phyloP scores from a whole-genome alignment of 1,284 basidiomycete species.

The Sanghuangporus weigelae region DNA sequence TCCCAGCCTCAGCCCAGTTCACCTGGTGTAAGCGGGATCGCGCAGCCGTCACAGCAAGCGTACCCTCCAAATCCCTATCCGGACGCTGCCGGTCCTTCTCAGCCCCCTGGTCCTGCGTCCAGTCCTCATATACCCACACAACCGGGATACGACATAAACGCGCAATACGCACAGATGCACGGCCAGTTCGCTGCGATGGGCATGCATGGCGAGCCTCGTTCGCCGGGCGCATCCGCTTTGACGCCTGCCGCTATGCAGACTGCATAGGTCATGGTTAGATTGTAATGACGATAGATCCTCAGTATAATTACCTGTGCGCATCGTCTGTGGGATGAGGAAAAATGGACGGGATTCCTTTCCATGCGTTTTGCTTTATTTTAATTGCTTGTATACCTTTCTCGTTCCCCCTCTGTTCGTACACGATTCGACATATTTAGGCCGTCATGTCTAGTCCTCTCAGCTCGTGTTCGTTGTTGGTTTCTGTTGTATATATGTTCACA shows the following conservation, averaged over 20 bases:
- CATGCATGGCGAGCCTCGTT: constrained; percentile 7
- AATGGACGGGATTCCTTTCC: no score
- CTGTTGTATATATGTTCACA: background rate
- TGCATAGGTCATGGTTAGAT: background rate
- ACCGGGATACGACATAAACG: background rate
- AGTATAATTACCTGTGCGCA: no score
- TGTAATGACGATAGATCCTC: background rate
- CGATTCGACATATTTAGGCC: no score
- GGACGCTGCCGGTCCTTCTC: background rate
- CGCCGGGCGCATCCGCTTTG: constrained; percentile 1
- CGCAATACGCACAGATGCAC: constrained; percentile 18
- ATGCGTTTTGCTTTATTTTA: no score
- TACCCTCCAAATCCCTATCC: constrained; percentile 17
- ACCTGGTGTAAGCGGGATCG: background rate
- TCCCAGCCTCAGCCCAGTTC: constrained; percentile 10
- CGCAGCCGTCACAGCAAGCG: background rate
- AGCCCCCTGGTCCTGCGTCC: background rate
- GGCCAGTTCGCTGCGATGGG: constrained; percentile 16
- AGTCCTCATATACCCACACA: background rate
- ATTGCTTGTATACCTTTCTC: background rate
- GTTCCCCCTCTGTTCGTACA: background rate
- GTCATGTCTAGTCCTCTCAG: background rate
- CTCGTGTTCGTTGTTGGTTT: background rate
- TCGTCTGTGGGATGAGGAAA: no score
- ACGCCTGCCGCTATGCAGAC: constrained; percentile 10